These are phyloP conservation scores for Sporisorium scitamineum DNA, from an alignment of 1,284 basidiomycete genomes.

Conservation along the genomic window DNA sequence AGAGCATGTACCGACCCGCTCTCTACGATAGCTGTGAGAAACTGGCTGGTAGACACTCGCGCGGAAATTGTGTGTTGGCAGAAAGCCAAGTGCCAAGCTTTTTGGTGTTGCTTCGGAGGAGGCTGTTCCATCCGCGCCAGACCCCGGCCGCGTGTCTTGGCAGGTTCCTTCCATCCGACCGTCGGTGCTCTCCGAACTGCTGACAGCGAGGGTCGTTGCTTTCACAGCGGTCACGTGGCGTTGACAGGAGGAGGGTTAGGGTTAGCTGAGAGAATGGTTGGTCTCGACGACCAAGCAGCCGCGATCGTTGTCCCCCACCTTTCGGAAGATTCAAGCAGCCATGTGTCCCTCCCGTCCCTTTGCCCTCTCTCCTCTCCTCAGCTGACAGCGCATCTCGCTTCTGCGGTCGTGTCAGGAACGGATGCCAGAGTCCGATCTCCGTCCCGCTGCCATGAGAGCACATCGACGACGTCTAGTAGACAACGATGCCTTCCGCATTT, in stretches of 20 bases:
- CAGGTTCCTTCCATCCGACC: slow-evolving; percentile 15
- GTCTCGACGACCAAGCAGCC: not conserved
- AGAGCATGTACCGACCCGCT: too few relatives aligned
- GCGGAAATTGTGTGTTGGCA: too few relatives aligned
- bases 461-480: not conserved
- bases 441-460: too few relatives aligned
- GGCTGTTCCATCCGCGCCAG: slow-evolving; percentile 26
- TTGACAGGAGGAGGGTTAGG: too few relatives aligned
- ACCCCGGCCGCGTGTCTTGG: slow-evolving; percentile 18
- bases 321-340: slow-evolving; percentile 13
- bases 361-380: not conserved
- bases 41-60: too few relatives aligned
- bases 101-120: slow-evolving; percentile 25
- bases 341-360: not conserved
- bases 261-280: too few relatives aligned
- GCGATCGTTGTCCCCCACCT: slow-evolving; percentile 7
- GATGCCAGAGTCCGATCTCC: not conserved
- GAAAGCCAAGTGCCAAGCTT: slow-evolving; percentile 19
- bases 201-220: not conserved
- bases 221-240: not conserved
- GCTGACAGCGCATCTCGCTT: not conserved
- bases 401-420: not conserved
- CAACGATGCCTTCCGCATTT: not conserved
- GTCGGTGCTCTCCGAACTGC: slow-evolving; percentile 3
- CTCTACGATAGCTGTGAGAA: too few relatives aligned